Percentiles rank a stretch among this genome's conserved stretches.
phyloP scores from a whole-genome alignment of 306 rosid species.

The Pyrus betulifolia region DNA sequence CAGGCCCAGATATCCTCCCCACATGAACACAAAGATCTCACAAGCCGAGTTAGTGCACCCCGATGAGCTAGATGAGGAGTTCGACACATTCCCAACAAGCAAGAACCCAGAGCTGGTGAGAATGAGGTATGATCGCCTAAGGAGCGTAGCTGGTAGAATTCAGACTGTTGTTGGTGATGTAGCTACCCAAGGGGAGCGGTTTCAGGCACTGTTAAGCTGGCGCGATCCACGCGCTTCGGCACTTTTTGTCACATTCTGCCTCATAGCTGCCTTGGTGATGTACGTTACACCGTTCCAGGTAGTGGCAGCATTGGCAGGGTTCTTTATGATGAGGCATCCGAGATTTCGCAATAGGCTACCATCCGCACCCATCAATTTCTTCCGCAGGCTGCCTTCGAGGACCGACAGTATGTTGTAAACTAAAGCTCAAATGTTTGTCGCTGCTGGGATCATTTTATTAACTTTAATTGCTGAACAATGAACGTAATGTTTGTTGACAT shows the following conservation, averaged over 20 bases:
- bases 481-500: background rate
- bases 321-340: slow-evolving; percentile 37
- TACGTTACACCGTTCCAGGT: slow-evolving; percentile 42
- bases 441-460: background rate
- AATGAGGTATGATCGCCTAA: slow-evolving; percentile 48
- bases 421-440: background rate
- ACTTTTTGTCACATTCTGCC: slow-evolving; percentile 35
- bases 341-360: slow-evolving; percentile 43
- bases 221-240: slow-evolving; percentile 44
- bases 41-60: slow-evolving; percentile 39
- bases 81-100: slow-evolving; percentile 43
- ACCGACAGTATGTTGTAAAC: slow-evolving; percentile 37
- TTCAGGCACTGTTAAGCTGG: slow-evolving; percentile 39
- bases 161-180: slow-evolving; percentile 45
- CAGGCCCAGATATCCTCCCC: slow-evolving; percentile 49
- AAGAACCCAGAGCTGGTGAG: slow-evolving; percentile 29
- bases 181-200: slow-evolving; percentile 50
- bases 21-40: slow-evolving; percentile 45
- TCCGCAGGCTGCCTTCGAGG: slow-evolving; percentile 45
- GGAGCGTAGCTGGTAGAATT: slow-evolving; percentile 46
- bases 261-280: slow-evolving; percentile 24
- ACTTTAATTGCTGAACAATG: background rate
- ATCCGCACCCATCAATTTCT: slow-evolving; percentile 42
- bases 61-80: slow-evolving; percentile 52
- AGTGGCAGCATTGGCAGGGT: slow-evolving; percentile 30